Evolutionary conservation across 2,329 filamentous ascomycete species (phyloP).

Genomic region (Tothia fuscella): DNA sequence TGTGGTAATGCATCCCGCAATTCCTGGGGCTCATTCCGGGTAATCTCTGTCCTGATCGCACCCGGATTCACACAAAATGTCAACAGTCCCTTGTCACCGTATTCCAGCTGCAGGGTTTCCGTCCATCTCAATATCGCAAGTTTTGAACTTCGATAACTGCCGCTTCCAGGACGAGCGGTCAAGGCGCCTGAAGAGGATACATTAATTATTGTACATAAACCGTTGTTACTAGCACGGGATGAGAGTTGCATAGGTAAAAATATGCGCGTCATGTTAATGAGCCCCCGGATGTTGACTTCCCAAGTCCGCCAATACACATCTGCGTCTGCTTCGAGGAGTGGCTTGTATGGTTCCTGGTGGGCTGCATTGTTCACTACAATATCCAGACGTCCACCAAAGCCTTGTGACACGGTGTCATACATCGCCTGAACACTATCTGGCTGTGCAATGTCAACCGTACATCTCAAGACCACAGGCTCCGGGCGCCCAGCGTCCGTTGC

Average conservation of each 20-base stretch:
- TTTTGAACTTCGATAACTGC: conserved; percentile 7
- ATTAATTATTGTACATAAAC: conserved; percentile 4
- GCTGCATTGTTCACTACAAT: conserved; percentile 27
- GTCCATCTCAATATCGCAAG: conserved; percentile 9
- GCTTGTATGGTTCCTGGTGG: conserved; percentile 13
- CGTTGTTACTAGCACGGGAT: background rate
- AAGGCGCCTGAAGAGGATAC: conserved; percentile 6
- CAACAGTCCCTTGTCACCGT: conserved; percentile 6
- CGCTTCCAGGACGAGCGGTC: conserved; percentile 1
- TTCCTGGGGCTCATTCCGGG: background rate
- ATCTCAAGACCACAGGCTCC: conserved; percentile 9
- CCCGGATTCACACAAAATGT: conserved; percentile 11
- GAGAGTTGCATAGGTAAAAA: conserved; percentile 8
- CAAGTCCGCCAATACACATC: conserved; percentile 16
- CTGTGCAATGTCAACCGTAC: conserved; percentile 11
- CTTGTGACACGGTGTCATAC: background rate
- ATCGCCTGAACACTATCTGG: conserved; percentile 1
- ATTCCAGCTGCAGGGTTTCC: conserved; percentile 7
- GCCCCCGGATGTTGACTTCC: conserved; percentile 17
- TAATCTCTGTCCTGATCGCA: conserved; percentile 8
- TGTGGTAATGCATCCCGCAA: conserved; percentile 19
- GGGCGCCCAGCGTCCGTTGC: conserved; percentile 11
- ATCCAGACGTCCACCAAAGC: conserved; percentile 19
- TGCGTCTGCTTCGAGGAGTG: conserved; percentile 13
- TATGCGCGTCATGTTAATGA: conserved; percentile 3